Percentiles rank a stretch among this genome's conserved stretches.
Conservation (phyloP, 805 yeast genomes). For the Geotrichum ghanense region DNA sequence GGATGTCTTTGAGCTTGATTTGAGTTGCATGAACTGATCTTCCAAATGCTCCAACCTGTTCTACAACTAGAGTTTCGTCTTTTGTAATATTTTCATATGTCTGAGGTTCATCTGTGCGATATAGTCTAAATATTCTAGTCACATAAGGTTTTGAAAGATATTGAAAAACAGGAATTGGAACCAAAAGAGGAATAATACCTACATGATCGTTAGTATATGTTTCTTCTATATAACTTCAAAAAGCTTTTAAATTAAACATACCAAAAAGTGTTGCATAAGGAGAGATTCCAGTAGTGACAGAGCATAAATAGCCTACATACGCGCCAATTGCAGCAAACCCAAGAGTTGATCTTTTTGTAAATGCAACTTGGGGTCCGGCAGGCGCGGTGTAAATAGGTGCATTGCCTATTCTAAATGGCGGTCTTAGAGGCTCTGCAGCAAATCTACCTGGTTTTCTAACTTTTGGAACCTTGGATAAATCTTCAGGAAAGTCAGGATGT, state of each 20-base stretch:
- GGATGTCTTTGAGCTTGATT: conserved; percentile 39
- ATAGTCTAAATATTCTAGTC: conserved; percentile 57
- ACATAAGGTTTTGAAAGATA: conserved; percentile 42
- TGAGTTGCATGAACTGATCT: conserved; percentile 51
- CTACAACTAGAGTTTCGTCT: conserved; percentile 57
- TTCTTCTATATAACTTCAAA: no score
- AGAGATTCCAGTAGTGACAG: conserved; percentile 38
- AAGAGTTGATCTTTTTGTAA: conserved; percentile 48
- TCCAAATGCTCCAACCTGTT: conserved; percentile 59
- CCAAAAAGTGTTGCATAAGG: conserved; percentile 34
- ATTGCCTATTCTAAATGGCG: conserved; percentile 42
- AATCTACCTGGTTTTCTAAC: conserved; percentile 33
- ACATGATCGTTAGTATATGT: no score
- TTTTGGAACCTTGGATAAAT: conserved; percentile 25
- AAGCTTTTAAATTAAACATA: conserved; percentile 12
- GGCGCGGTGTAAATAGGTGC: conserved; percentile 58
- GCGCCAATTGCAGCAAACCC: conserved; percentile 51
- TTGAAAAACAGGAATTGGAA: conserved; percentile 45
- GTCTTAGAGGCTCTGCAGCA: conserved; percentile 36
- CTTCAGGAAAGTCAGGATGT: conserved; percentile 30
- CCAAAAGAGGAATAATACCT: conserved; percentile 32
- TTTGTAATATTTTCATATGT: conserved; percentile 46
- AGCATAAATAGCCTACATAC: conserved; percentile 50
- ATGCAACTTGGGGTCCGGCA: conserved; percentile 46
- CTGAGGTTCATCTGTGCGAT: conserved; percentile 49